Conservation (phyloP, 768 basidiomycete genomes). For the Pleurotus cornucopiae region DNA sequence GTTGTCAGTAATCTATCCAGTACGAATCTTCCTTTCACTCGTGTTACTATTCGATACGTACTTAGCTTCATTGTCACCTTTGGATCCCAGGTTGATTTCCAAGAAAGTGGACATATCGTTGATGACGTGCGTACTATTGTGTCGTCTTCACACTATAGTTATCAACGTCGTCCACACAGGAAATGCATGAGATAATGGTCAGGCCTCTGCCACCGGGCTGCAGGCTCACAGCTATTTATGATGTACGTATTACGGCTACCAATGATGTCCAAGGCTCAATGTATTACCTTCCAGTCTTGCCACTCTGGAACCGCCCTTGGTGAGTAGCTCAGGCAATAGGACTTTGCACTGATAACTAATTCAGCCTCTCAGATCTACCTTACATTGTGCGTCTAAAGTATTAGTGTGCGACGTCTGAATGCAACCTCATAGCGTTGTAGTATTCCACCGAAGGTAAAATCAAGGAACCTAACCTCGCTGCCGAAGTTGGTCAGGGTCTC, state of each 20-base stretch:
- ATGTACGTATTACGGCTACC: slow-evolving; percentile 41
- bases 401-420: background rate
- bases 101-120: slow-evolving; percentile 70
- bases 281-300: slow-evolving; percentile 50
- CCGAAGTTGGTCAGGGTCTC: slow-evolving; percentile 84
- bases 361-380: slow-evolving; percentile 46
- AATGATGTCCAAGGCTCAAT: background rate
- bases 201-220: slow-evolving; percentile 25
- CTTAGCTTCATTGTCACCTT: too few species aligned
- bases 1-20: slow-evolving; percentile 76
- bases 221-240: slow-evolving; percentile 80
- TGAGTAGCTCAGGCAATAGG: slow-evolving; percentile 22
- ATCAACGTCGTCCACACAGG: slow-evolving; percentile 27
- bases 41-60: too few species aligned
- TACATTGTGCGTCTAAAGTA: slow-evolving; percentile 47
- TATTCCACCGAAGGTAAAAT: slow-evolving; percentile 97
- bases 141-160: background rate
- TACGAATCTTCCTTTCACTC: background rate
- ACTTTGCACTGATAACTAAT: background rate
- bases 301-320: slow-evolving; percentile 87
- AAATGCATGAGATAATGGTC: slow-evolving; percentile 71
- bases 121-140: slow-evolving; percentile 72
- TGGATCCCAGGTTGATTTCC: slow-evolving; percentile 29
- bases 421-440: slow-evolving; percentile 26
- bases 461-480: slow-evolving; percentile 87